phyloP scores from a whole-genome alignment of 1,284 basidiomycete species.

The Marasmius sp. region DNA sequence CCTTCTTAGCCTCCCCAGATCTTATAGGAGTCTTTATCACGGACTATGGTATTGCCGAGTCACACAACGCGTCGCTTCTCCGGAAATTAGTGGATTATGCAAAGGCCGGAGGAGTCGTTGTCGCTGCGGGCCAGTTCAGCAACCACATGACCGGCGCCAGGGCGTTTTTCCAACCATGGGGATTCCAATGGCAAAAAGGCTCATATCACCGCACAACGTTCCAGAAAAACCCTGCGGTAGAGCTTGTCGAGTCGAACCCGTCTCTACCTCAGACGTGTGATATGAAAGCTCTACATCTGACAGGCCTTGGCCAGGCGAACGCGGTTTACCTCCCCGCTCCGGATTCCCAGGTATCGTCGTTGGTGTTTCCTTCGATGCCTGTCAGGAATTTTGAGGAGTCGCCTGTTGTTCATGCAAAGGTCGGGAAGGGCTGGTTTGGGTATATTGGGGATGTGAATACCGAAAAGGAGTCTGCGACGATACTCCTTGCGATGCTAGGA shows the following conservation, averaged over 20 bases:
- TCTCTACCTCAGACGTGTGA: conserved; percentile 8
- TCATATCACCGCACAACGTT: conserved; percentile 12
- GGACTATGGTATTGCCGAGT: conserved; percentile 4
- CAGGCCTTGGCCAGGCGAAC: conserved; percentile 1
- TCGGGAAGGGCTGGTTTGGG: conserved; percentile 14
- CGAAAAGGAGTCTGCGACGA: conserved; percentile 9
- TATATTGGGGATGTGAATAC: conserved; percentile 20
- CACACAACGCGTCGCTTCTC: background rate
- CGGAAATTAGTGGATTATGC: conserved; percentile 7
- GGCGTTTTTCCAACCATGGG: conserved; percentile 8
- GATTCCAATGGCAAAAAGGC: conserved; percentile 10
- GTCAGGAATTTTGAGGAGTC: conserved; percentile 3
- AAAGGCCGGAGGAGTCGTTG: conserved; percentile 9
- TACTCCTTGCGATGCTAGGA: conserved; percentile 15
- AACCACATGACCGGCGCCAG: background rate
- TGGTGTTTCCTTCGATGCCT: conserved; percentile 3
- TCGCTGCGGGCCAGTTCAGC: conserved; percentile 12
- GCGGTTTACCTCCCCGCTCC: conserved; percentile 9
- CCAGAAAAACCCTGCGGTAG: conserved; percentile 3
- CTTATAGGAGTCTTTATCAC: conserved; percentile 8
- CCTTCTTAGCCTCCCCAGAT: background rate
- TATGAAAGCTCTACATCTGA: conserved; percentile 8
- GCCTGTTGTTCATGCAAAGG: conserved; percentile 2
- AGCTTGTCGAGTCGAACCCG: background rate
- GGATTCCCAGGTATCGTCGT: conserved; percentile 7